Base-by-base conservation (phyloP, 495 filamentous ascomycete species). In the Aspergillus kassunensis region DNA sequence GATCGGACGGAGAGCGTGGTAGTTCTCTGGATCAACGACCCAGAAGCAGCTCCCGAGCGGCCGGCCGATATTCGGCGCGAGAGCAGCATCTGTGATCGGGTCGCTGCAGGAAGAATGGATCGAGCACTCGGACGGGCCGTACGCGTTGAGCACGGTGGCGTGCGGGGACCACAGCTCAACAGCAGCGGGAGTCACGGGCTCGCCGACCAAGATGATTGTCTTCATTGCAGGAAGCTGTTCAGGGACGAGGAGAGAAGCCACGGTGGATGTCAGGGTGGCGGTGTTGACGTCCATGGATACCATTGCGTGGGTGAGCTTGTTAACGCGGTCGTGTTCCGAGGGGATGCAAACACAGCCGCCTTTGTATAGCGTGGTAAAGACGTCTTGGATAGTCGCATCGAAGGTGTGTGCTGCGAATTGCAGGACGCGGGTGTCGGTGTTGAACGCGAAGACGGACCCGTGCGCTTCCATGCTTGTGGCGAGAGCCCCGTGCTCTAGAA, bases 371-470 rank as follows among this genome's bases (percentile, higher is more conserved):
- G 80, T 81, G 6, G 73, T 73, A 31, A 84, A 73, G 16, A 82
- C 72, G 39, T 85, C 80, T 1, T 64, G 56, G 9, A 84, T 68
- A 25, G 76, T 73, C 25, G 76, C 68, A 48, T 87, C 84, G 39
- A 83, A 82, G 11, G 76, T 74, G 60, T 79, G 81, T 13, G 80
- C 77, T 0, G 81, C 76, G 40, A 86, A 75, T 40, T 84, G 79
- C 53, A 87, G 74, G 12, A 80, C 74, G 11, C 82, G 63, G 4
- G 61, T 54, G n/a, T 19, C 8, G 18, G 20, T 1, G 15, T 41
- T 31, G n/a, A 53, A 29, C 18, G 12, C 24, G 19, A 55, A 35
- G 0, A 31, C 47, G 9, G 20, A 24, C 9, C 49, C 9, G 15
- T 44, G 42, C 10, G 51, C 30, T 43, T 18, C 2, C 40, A 40